These are phyloP conservation scores for Cymbopogon flexuosus DNA, from an alignment of 202 grass and related monocot genomes.

Conservation along the genomic window DNA sequence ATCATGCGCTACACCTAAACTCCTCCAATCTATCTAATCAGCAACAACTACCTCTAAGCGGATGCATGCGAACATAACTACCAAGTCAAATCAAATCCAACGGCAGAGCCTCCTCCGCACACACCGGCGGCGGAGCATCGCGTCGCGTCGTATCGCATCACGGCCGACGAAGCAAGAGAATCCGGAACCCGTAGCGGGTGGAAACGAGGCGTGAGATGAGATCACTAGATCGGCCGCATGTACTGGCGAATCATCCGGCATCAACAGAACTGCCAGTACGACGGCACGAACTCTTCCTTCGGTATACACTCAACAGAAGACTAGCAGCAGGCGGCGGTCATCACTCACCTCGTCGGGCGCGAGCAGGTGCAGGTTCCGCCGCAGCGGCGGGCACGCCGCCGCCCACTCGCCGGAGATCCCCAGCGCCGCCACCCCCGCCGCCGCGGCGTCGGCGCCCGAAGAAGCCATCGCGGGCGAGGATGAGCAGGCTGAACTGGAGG, in stretches of 20 bases:
- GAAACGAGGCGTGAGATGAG: not conserved
- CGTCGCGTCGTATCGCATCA: not conserved
- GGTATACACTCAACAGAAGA: not conserved
- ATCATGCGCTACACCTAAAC: not conserved
- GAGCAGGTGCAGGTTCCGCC: conserved; percentile 50
- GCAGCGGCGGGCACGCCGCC: conserved; percentile 33
- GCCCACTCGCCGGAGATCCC: conserved; percentile 48
- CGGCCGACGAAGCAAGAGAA: not conserved
- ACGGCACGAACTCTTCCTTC: not conserved
- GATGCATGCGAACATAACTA: not conserved
- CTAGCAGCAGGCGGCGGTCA: not conserved
- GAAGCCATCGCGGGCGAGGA: conserved; percentile 41
- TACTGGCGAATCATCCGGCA: not conserved
- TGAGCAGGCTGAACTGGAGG: not conserved
- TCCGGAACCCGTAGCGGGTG: not conserved
- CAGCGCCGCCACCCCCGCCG: conserved; percentile 29
- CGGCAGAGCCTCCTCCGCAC: no score
- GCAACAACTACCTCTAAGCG: not conserved
- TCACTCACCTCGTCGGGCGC: conserved; percentile 50
- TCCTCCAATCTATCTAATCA: not conserved
- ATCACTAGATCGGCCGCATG: not conserved
- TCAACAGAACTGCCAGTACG: not conserved
- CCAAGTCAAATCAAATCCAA: not conserved
- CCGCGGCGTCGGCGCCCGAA: conserved; percentile 1
- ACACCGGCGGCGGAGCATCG: not conserved